Conservation (phyloP, 345 rosid species). For the Salix arbutifolia region DNA sequence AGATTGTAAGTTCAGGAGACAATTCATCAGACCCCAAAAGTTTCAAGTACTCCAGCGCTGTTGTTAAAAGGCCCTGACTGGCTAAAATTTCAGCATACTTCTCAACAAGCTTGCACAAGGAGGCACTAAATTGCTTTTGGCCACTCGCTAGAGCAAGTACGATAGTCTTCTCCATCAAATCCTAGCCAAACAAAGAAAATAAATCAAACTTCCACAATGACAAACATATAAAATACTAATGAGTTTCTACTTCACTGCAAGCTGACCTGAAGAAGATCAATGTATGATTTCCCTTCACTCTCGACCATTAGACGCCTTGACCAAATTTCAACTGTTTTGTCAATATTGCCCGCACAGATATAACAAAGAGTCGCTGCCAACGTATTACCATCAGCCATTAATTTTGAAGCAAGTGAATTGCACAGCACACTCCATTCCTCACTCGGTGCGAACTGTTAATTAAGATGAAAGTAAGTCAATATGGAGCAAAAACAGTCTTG, state of each 20-base stretch:
- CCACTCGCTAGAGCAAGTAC: slow-evolving; percentile 94
- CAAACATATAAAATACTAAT: slow-evolving; percentile 3
- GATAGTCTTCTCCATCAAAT: slow-evolving; percentile 98
- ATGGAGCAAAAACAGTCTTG: background rate
- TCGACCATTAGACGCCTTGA: slow-evolving; percentile 69
- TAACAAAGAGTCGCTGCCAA: slow-evolving; percentile 91
- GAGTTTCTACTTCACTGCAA: slow-evolving; percentile 16
- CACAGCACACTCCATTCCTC: slow-evolving; percentile 87
- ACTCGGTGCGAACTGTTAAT: slow-evolving; percentile 78
- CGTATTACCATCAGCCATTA: slow-evolving; percentile 72
- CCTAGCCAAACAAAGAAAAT: slow-evolving; percentile 43
- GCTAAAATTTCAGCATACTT: slow-evolving; percentile 96
- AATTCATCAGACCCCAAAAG: slow-evolving; percentile 80
- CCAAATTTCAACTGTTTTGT: slow-evolving; percentile 98
- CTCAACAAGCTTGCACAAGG: slow-evolving; percentile 94
- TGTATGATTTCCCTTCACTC: slow-evolving; percentile 65
- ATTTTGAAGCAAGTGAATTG: slow-evolving; percentile 74
- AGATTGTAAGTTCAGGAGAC: slow-evolving; percentile 79
- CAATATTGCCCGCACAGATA: slow-evolving; percentile 95
- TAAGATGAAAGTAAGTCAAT: slow-evolving; percentile 13
- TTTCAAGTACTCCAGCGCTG: slow-evolving; percentile 92
- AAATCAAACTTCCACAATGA: slow-evolving; percentile 1
- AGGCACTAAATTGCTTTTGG: slow-evolving; percentile 81
- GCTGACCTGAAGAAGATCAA: slow-evolving; percentile 90
- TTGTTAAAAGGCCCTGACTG: slow-evolving; percentile 78